Conservation (phyloP, 129 eudicot species). For the Arctium lappa region DNA sequence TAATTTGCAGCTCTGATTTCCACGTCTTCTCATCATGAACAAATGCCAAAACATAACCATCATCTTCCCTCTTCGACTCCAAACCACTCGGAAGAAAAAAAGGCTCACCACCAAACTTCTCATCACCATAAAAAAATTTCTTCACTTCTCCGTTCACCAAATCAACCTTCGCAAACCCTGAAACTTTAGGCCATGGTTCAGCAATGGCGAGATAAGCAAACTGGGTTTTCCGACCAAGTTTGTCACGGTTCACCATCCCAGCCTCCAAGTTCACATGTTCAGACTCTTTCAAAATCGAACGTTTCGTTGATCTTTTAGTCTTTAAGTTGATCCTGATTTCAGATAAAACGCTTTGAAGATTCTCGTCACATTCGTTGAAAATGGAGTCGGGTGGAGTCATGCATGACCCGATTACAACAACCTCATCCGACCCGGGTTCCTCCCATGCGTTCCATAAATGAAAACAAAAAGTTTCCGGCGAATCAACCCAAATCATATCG, state of each 20-base stretch:
- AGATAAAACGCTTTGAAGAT: constrained; percentile 36
- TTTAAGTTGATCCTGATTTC: constrained; percentile 48
- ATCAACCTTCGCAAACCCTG: constrained; percentile 60
- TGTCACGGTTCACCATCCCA: constrained; percentile 58
- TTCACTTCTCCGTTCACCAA: constrained; percentile 31
- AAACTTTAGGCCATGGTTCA: constrained; percentile 67
- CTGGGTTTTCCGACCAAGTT: constrained; percentile 44
- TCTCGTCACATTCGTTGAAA: constrained; percentile 53
- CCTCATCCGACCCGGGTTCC: constrained; percentile 40
- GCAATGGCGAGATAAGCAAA: constrained; percentile 61
- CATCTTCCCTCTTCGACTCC: constrained; percentile 34
- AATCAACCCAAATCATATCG: constrained; percentile 50
- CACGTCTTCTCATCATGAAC: constrained; percentile 58
- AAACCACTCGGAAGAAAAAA: constrained; percentile 37
- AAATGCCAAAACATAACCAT: constrained; percentile 44
- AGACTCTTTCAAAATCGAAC: constrained; percentile 18
- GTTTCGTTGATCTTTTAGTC: constrained; percentile 42
- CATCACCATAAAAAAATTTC: constrained; percentile 38
- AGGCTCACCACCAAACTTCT: constrained; percentile 55
- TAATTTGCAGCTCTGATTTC: constrained; percentile 49
- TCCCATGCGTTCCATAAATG: constrained; percentile 73
- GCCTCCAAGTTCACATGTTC: constrained; percentile 55
- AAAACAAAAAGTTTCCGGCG: constrained; percentile 54
- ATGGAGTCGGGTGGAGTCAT: constrained; percentile 67
- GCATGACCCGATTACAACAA: constrained; percentile 61